Evolutionary conservation across 257 asterid species (phyloP).

Genomic region (Lycium barbarum): DNA sequence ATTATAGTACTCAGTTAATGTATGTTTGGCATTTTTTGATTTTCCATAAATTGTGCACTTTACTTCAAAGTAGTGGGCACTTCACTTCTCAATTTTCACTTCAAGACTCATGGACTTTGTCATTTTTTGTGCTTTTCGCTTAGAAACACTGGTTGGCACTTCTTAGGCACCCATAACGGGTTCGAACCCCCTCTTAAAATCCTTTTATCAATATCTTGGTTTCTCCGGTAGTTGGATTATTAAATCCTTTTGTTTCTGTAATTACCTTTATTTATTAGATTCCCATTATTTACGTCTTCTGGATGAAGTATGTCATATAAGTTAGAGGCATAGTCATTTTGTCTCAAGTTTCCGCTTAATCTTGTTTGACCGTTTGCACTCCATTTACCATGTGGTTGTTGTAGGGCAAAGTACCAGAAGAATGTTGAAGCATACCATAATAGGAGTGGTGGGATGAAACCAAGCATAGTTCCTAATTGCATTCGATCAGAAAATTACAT

Average conservation of each 20-base stretch:
- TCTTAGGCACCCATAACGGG: too few relatives aligned
- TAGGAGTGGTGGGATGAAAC: slow-evolving; percentile 80
- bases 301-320: neutral
- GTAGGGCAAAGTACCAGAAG: slow-evolving; percentile 98
- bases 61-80: too few relatives aligned
- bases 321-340: neutral
- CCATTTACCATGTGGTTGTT: slow-evolving; percentile 32
- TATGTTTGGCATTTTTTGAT: too few relatives aligned
- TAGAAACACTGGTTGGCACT: too few relatives aligned
- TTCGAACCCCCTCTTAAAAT: neutral
- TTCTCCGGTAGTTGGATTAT: neutral
- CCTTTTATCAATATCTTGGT: neutral
- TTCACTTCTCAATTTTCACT: too few relatives aligned
- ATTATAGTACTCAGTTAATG: too few relatives aligned
- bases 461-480: slow-evolving; percentile 85
- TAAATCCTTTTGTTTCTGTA: neutral
- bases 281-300: neutral
- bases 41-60: too few relatives aligned
- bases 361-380: slow-evolving; percentile 24
- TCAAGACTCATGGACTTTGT: too few relatives aligned
- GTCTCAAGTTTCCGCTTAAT: neutral
- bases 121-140: too few relatives aligned
- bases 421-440: slow-evolving; percentile 95
- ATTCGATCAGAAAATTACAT: slow-evolving; percentile 92
- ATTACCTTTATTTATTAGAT: neutral